Conservation (phyloP, 257 asterid species). For the Gentiana straminea region DNA sequence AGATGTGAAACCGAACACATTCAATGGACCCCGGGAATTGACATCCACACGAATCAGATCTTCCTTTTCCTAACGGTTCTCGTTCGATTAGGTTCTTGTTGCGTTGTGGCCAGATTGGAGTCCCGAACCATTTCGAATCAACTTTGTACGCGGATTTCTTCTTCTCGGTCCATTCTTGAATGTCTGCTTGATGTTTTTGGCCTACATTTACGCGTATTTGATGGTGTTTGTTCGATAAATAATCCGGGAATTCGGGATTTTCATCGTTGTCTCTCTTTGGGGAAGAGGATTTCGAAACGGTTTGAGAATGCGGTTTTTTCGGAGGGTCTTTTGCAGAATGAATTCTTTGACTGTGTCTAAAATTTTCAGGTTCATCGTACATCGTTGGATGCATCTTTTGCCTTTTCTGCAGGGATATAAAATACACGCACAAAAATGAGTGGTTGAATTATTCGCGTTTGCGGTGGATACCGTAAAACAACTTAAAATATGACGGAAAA, state of each 20-base stretch:
- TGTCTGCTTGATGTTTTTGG: conserved; percentile 9
- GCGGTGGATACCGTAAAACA: too few relatives aligned
- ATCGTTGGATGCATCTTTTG: conserved; percentile 86
- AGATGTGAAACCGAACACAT: conserved; percentile 30
- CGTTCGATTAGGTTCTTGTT: conserved; percentile 25
- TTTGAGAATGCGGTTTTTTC: conserved; percentile 14
- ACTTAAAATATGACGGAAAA: too few relatives aligned
- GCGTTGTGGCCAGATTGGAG: conserved; percentile 25
- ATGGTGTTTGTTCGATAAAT: conserved; percentile 2
- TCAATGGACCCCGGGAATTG: conserved; percentile 23
- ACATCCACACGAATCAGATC: conserved; percentile 35
- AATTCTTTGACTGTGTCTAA: conserved; percentile 67
- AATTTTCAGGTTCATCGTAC: conserved; percentile 52
- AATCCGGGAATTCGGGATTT: conserved; percentile 2
- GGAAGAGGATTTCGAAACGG: conserved; percentile 2
- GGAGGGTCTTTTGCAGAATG: conserved; percentile 37
- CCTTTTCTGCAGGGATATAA: conserved; percentile 43
- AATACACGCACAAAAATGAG: background rate
- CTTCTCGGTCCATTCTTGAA: conserved; percentile 16
- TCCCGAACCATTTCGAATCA: conserved; percentile 41
- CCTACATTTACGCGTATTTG: conserved; percentile 8
- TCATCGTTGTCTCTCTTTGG: conserved; percentile 4
- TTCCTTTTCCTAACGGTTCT: conserved; percentile 34
- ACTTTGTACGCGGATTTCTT: conserved; percentile 28
- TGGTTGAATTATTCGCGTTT: too few relatives aligned